Evolutionary conservation across 1,284 basidiomycete genomes (phyloP), one percentile per base, ranked within the genome.

Genomic region (Sutorius eximius): DNA sequence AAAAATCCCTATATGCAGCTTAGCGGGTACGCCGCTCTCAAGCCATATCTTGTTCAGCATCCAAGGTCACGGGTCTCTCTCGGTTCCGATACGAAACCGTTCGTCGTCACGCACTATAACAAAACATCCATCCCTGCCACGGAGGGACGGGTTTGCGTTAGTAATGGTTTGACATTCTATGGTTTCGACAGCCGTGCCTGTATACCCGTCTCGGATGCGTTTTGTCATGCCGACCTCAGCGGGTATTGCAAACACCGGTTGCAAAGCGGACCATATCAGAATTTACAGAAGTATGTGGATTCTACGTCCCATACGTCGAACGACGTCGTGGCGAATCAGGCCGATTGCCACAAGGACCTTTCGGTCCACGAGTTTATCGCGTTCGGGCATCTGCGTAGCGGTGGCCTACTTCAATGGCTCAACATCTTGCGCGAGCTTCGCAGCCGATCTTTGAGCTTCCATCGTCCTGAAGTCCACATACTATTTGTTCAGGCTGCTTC

Each of bases 321-420:
- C 45, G 53, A 66, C 6, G 67, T 75, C 24, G 54, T 81, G 2
- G 75, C 76, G 1, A 52, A 63, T 9, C 80, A 82, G 55, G 61
- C 62, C 0, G 56, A 69, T 5, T 78, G 75, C 50, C 70, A 71
- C 9, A 37, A 56, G 1, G 64, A 73, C 2, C 57, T 80, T 0
- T 69, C 59, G 9, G 53, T 77, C 2, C 77, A 81, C 20, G 79
- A 82, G 53, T 77, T 71, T 30, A 60, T 74, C 3, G 69, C 76
- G 0, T 81, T 77, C 44, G 73, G 73, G 0, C 64, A 66, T 33
- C 54, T 82, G 36, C 76, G 80, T 1, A 72, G 75, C 24, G 79
- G 81, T 1, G 59, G 65, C 3, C 58, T 59, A 1, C 56, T 81
- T 0, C 81, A 82, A 45, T 82, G 80, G 80, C 57, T 76, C 22